Evolutionary conservation across 352 stramenopile genomes (phyloP).

Genomic region (Pythium periplocum): DNA sequence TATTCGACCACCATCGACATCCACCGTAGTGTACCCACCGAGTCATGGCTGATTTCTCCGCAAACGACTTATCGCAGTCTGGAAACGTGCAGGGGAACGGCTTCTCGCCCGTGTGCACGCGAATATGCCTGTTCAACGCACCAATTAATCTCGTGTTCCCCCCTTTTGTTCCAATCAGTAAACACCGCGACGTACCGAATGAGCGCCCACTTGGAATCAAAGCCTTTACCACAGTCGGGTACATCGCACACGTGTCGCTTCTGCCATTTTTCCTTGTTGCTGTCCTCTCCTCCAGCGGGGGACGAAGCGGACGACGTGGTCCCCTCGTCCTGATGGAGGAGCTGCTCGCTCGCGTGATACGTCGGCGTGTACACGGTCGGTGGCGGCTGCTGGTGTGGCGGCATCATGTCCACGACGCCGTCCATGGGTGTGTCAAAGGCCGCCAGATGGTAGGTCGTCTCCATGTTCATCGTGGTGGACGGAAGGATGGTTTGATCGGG

Average conservation of each 20-base stretch:
- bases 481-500: no score
- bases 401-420: neutral
- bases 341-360: constrained; percentile 13
- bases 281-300: constrained; percentile 4
- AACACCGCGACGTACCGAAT: constrained; percentile 37
- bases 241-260: constrained; percentile 74
- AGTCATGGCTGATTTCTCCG: constrained; percentile 85
- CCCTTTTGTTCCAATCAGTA: neutral
- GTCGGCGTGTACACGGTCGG: constrained; percentile 10
- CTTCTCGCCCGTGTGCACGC: constrained; percentile 86
- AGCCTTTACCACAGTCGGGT: constrained; percentile 71
- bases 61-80: constrained; percentile 85
- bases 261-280: constrained; percentile 52
- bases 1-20: neutral
- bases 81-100: constrained; percentile 78
- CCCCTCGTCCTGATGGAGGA: constrained; percentile 17
- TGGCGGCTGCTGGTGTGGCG: neutral
- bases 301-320: constrained; percentile 20
- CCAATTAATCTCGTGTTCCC: neutral
- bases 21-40: constrained; percentile 25
- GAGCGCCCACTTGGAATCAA: constrained; percentile 82
- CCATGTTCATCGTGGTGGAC: no score
- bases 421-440: neutral
- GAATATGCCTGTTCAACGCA: constrained; percentile 54
- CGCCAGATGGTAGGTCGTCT: no score